Evolutionary conservation across 352 stramenopile genomes (phyloP).

Genomic region (Peronosclerospora sorghi): DNA sequence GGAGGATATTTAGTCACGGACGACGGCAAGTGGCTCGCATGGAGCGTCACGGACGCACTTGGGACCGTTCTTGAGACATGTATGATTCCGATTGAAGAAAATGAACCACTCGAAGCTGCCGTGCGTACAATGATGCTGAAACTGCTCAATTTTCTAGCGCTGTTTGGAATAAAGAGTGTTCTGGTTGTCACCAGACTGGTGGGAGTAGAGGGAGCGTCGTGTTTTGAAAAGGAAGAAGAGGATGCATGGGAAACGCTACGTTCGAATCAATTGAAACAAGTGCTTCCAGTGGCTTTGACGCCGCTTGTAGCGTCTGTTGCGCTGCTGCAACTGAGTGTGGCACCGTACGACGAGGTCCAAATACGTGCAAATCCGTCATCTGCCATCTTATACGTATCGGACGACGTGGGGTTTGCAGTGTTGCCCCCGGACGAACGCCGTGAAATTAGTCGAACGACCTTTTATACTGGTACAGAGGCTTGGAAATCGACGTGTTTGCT

Average conservation of each 20-base stretch:
- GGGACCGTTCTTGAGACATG: slow-evolving; percentile 50
- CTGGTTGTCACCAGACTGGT: slow-evolving; percentile 36
- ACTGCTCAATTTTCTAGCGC: slow-evolving; percentile 40
- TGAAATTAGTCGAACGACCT: slow-evolving; percentile 22
- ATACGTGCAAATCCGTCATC: slow-evolving; percentile 27
- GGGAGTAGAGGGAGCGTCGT: slow-evolving; percentile 4
- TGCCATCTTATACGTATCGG: slow-evolving; percentile 19
- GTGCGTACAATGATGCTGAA: slow-evolving; percentile 36
- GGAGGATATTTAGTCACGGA: slow-evolving; percentile 41
- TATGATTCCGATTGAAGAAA: slow-evolving; percentile 24
- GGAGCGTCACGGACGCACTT: slow-evolving; percentile 40
- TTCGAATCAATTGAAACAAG: slow-evolving; percentile 15
- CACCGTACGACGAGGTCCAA: slow-evolving; percentile 28
- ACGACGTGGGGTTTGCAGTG: slow-evolving; percentile 29
- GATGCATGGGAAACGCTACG: slow-evolving; percentile 29
- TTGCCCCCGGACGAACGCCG: slow-evolving; percentile 24
- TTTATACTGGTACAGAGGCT: slow-evolving; percentile 17
- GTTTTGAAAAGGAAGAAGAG: slow-evolving; percentile 23
- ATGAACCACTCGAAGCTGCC: slow-evolving; percentile 19
- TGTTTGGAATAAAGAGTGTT: slow-evolving; percentile 39
- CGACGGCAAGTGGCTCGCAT: slow-evolving; percentile 50
- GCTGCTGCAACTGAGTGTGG: slow-evolving; percentile 27
- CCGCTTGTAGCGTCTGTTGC: slow-evolving; percentile 28
- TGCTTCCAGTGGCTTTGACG: slow-evolving; percentile 25
- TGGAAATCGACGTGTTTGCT: slow-evolving; percentile 27